Percentiles rank a stretch among this genome's conserved stretches.
phyloP scores from a whole-genome alignment of 2,329 filamentous ascomycete species.

The Fusarium duplospermum region DNA sequence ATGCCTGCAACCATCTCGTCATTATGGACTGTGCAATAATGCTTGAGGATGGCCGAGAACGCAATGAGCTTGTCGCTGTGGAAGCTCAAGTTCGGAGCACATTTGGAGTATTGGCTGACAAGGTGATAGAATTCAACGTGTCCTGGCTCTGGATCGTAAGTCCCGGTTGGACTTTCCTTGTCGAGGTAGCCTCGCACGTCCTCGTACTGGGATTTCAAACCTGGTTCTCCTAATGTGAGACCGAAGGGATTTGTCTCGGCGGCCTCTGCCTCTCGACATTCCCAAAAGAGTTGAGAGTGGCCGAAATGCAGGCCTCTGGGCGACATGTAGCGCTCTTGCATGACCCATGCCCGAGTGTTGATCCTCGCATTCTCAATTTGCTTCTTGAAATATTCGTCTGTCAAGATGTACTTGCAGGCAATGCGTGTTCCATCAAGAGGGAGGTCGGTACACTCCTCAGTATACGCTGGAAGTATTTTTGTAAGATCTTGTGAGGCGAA shows the following conservation, averaged over 20 bases:
- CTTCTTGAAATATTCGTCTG: accelerated
- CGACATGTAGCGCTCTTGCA: not conserved
- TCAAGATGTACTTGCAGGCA: not conserved
- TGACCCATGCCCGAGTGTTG: not conserved
- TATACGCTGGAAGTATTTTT: not conserved
- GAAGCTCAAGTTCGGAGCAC: not conserved
- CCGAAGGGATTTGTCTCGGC: not conserved
- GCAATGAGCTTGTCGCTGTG: not conserved
- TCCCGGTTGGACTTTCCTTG: too few relatives aligned
- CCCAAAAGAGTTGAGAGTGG: not conserved
- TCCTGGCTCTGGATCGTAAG: too few relatives aligned
- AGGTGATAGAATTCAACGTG: not conserved
- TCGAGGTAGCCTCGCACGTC: not conserved
- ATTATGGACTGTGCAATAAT: not conserved
- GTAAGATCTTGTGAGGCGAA: not conserved
- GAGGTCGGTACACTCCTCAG: too few relatives aligned
- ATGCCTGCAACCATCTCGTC: not conserved
- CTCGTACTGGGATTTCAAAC: not conserved
- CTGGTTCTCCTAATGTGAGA: not conserved
- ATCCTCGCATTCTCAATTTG: not conserved
- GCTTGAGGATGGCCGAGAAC: not conserved
- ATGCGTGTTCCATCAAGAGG: too few relatives aligned
- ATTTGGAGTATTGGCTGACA: not conserved
- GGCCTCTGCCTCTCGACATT: not conserved
- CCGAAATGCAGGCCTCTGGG: not conserved